phyloP scores from a whole-genome alignment of 495 filamentous ascomycete genomes.

The Penicillium fimorum region DNA sequence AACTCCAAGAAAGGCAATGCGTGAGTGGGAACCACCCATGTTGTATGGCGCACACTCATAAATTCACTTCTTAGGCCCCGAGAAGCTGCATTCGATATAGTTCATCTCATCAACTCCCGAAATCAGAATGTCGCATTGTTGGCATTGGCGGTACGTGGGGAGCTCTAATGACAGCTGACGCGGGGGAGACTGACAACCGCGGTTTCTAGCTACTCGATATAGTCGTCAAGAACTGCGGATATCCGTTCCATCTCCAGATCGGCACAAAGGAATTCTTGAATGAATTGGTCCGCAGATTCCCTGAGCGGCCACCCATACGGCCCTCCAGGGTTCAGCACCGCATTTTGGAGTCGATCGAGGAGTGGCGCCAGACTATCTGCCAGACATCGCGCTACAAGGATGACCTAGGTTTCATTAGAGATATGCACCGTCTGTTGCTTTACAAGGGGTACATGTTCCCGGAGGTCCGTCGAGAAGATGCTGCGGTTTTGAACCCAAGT shows the following conservation, averaged over 20 bases:
- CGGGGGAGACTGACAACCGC: constrained; percentile 26
- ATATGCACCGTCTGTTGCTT: constrained; percentile 94
- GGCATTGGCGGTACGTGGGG: constrained; percentile 63
- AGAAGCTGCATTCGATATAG: constrained; percentile 92
- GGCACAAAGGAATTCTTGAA: constrained; percentile 98
- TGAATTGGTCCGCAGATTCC: constrained; percentile 94
- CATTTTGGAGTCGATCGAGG: constrained; percentile 95
- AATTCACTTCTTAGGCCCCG: constrained; percentile 59
- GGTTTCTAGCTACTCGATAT: constrained; percentile 80
- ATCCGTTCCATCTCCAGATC: constrained; percentile 98
- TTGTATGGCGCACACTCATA: constrained; percentile 19
- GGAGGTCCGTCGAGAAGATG: constrained; percentile 87
- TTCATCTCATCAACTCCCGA: constrained; percentile 91
- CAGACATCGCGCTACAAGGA: constrained; percentile 96
- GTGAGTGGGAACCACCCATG: constrained; percentile 42
- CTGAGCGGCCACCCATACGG: constrained; percentile 85
- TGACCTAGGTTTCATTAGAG: constrained; percentile 91
- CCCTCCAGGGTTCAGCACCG: constrained; percentile 83
- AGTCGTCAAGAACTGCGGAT: constrained; percentile 99
- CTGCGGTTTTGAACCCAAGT: constrained; percentile 93
- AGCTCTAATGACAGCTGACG: constrained; percentile 19
- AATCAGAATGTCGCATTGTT: constrained; percentile 93
- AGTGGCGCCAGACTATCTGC: constrained; percentile 98
- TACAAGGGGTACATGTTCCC: constrained; percentile 98
- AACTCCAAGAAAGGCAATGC: constrained; percentile 97